Percentiles rank a stretch among this genome's conserved stretches.
Evolutionary conservation across 306 rosid genomes (phyloP).

Genomic region (Boehmeria nivea): DNA sequence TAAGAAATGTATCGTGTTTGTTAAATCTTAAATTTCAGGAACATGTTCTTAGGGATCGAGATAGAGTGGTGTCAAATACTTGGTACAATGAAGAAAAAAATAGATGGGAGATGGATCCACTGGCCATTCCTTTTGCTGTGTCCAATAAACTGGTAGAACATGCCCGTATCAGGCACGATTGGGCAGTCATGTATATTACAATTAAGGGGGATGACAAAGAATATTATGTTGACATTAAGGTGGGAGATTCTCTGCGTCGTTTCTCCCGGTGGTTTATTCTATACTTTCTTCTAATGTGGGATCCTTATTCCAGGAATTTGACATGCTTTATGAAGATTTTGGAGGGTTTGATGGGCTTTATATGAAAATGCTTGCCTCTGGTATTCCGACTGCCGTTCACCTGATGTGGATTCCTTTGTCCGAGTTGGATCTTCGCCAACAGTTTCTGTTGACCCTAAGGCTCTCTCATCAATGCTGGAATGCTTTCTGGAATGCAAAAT

Average conservation of each 20-base stretch:
- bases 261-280: conserved; percentile 25
- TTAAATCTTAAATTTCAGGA: conserved; percentile 49
- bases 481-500: conserved; percentile 51
- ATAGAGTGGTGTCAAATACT: conserved; percentile 75
- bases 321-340: conserved; percentile 61
- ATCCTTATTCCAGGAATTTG: conserved; percentile 60
- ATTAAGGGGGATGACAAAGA: conserved; percentile 86
- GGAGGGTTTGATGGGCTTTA: conserved; percentile 97
- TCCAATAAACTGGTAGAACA: conserved; percentile 57
- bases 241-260: conserved; percentile 26
- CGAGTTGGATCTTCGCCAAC: conserved; percentile 64
- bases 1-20: not conserved
- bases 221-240: conserved; percentile 73
- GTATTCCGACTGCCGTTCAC: conserved; percentile 75
- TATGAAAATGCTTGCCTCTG: conserved; percentile 82
- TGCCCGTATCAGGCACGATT: conserved; percentile 82
- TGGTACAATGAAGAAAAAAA: conserved; percentile 83
- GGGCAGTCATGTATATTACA: conserved; percentile 78
- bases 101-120: conserved; percentile 92
- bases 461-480: conserved; percentile 42
- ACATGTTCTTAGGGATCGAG: conserved; percentile 74
- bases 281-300: conserved; percentile 20
- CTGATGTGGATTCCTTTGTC: conserved; percentile 90
- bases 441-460: conserved; percentile 49
- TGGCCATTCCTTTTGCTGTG: conserved; percentile 82